phyloP scores from a whole-genome alignment of 2,329 filamentous ascomycete species.

The Penicillium sp. region DNA sequence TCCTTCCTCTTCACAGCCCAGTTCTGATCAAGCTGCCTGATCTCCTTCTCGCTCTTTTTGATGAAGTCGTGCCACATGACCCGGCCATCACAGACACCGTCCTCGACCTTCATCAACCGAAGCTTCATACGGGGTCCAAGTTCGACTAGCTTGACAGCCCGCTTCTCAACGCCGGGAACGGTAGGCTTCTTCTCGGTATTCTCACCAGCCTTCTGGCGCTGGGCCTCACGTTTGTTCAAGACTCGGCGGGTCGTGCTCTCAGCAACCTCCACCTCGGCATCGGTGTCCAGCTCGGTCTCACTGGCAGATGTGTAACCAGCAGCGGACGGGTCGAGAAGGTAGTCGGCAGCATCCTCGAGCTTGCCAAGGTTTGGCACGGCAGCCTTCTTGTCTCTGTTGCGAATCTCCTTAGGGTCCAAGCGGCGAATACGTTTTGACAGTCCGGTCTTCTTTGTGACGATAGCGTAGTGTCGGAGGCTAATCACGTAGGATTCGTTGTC shows the following conservation, averaged over 20 bases:
- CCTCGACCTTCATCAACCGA: constrained; percentile 91
- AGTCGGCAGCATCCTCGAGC: constrained; percentile 90
- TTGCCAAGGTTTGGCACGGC: constrained; percentile 84
- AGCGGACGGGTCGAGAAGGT: constrained; percentile 74
- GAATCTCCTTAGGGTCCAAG: constrained; percentile 80
- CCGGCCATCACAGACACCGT: constrained; percentile 83
- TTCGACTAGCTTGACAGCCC: constrained; percentile 88
- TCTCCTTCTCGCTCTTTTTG: constrained; percentile 75
- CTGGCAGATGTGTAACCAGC: constrained; percentile 91
- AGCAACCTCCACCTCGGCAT: constrained; percentile 88
- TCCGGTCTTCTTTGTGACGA: constrained; percentile 82
- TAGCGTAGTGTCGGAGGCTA: constrained; percentile 90
- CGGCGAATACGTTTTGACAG: constrained; percentile 80
- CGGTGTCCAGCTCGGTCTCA: constrained; percentile 88
- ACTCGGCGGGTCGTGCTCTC: constrained; percentile 54
- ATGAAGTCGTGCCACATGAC: constrained; percentile 98
- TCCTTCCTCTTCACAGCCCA: constrained; percentile 84
- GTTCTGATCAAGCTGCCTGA: constrained; percentile 72
- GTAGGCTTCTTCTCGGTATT: constrained; percentile 45
- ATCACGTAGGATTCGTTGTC: constrained; percentile 71
- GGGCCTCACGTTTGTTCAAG: constrained; percentile 51
- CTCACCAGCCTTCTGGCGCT: constrained; percentile 45
- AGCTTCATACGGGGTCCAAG: constrained; percentile 86
- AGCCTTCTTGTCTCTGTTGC: constrained; percentile 62
- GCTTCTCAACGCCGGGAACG: constrained; percentile 66